Percentiles rank a stretch among this genome's conserved stretches.
Conservation (phyloP, 208 protist species). For the Wallacemonas rigidus region DNA sequence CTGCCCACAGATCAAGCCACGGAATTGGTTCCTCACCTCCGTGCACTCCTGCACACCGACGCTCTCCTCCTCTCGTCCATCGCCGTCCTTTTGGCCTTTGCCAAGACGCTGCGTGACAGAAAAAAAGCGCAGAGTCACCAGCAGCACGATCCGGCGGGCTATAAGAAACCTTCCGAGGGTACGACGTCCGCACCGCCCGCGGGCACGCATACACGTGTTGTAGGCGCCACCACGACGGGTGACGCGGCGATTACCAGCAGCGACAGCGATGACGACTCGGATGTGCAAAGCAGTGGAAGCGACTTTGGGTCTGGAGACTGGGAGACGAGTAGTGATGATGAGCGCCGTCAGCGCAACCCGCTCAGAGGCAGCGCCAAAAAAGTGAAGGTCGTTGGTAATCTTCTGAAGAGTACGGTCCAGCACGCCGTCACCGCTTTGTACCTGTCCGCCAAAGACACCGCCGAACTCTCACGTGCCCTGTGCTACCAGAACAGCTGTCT, state of each 20-base stretch:
- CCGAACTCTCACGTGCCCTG: slow-evolving; percentile 33
- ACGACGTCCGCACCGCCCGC: neutral
- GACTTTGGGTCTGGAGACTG: neutral
- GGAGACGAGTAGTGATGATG: slow-evolving; percentile 4
- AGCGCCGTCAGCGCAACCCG: slow-evolving; percentile 18
- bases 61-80: slow-evolving; percentile 45
- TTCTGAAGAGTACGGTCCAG: slow-evolving; percentile 31
- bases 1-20: slow-evolving; percentile 3
- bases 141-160: neutral
- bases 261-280: neutral
- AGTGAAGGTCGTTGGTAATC: neutral
- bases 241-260: neutral
- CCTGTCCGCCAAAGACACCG: slow-evolving; percentile 54
- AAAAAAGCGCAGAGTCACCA: neutral
- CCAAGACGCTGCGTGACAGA: neutral
- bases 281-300: neutral
- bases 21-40: slow-evolving; percentile 50
- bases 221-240: neutral
- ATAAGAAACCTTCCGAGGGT: too few relatives aligned
- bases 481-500: slow-evolving; percentile 3
- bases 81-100: neutral
- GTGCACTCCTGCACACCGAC: slow-evolving; percentile 74
- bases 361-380: neutral
- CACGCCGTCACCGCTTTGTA: slow-evolving; percentile 72
- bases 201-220: neutral